phyloP scores from a whole-genome alignment of 192 early-diverging fungal genomes.

The Thamnidium elegans region DNA sequence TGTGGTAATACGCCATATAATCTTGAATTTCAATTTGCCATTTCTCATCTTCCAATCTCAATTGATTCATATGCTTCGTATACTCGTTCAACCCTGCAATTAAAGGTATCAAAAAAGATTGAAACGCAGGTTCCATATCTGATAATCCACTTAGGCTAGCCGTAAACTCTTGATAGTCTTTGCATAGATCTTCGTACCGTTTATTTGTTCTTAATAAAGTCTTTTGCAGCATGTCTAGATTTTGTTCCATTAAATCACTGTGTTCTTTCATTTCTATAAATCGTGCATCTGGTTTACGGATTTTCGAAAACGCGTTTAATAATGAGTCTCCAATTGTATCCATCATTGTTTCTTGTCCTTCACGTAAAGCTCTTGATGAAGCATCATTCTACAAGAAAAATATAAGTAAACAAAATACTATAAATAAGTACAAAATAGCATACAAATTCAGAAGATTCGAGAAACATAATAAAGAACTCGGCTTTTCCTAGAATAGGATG shows the following conservation, averaged over 20 bases:
- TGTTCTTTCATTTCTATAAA: slow-evolving; percentile 83
- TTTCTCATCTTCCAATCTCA: slow-evolving; percentile 61
- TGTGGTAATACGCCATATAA: slow-evolving; percentile 78
- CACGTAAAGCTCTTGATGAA: slow-evolving; percentile 31
- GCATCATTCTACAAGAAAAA: slow-evolving; percentile 30
- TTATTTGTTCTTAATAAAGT: slow-evolving; percentile 71
- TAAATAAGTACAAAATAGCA: background rate
- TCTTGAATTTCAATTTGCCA: slow-evolving; percentile 81
- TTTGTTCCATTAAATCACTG: slow-evolving; percentile 83
- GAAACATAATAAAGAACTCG: slow-evolving; percentile 71
- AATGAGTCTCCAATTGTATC: slow-evolving; percentile 85
- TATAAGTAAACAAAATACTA: background rate
- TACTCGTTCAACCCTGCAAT: slow-evolving; percentile 68
- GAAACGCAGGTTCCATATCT: slow-evolving; percentile 83
- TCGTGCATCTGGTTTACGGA: slow-evolving; percentile 80
- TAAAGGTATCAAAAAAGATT: slow-evolving; percentile 66
- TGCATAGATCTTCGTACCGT: slow-evolving; percentile 70
- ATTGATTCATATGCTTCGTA: slow-evolving; percentile 57
- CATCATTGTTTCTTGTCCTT: slow-evolving; percentile 58
- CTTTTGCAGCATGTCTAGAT: slow-evolving; percentile 77
- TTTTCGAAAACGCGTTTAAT: slow-evolving; percentile 91
- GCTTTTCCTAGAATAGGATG: slow-evolving; percentile 81
- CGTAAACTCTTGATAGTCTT: slow-evolving; percentile 79
- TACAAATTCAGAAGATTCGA: slow-evolving; percentile 79
- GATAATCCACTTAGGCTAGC: slow-evolving; percentile 70